Conservation (phyloP, 345 rosid genomes). For the Corchorus olitorius region DNA sequence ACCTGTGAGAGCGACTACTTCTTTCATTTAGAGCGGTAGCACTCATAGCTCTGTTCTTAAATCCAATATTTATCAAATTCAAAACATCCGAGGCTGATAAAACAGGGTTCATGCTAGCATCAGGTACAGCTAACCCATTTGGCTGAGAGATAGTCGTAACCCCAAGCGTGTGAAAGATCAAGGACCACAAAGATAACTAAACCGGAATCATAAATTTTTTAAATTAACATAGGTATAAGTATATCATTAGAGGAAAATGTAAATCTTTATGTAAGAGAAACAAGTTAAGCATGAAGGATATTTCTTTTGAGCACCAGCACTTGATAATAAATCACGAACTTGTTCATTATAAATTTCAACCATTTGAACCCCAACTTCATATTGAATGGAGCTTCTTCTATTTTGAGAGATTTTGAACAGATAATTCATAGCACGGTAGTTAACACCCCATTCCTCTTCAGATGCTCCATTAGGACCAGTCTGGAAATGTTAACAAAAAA, state of each 20-base stretch:
- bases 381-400: constrained; percentile 50
- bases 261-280: too few relatives aligned
- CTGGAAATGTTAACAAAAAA: constrained; percentile 34
- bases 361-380: constrained; percentile 81
- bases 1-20: constrained; percentile 99
- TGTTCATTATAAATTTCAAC: constrained; percentile 93
- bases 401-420: constrained; percentile 70
- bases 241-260: neutral
- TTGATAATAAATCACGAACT: constrained; percentile 73
- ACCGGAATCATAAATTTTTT: neutral
- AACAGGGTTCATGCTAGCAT: constrained; percentile 82
- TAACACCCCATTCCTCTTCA: constrained; percentile 88
- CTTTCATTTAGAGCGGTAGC: constrained; percentile 89
- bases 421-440: constrained; percentile 79
- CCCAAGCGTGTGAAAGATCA: constrained; percentile 78
- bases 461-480: constrained; percentile 66
- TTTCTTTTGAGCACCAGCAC: constrained; percentile 63
- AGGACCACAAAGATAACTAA: constrained; percentile 41
- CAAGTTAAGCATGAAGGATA: constrained; percentile 56
- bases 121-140: constrained; percentile 88
- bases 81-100: constrained; percentile 71
- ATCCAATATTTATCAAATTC: constrained; percentile 71
- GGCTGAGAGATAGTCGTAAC: constrained; percentile 51
- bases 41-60: constrained; percentile 71
- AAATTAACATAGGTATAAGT: neutral